These are phyloP conservation scores for Aspergillus melleus DNA, from an alignment of 2,329 filamentous ascomycete species.

Conservation along the genomic window DNA sequence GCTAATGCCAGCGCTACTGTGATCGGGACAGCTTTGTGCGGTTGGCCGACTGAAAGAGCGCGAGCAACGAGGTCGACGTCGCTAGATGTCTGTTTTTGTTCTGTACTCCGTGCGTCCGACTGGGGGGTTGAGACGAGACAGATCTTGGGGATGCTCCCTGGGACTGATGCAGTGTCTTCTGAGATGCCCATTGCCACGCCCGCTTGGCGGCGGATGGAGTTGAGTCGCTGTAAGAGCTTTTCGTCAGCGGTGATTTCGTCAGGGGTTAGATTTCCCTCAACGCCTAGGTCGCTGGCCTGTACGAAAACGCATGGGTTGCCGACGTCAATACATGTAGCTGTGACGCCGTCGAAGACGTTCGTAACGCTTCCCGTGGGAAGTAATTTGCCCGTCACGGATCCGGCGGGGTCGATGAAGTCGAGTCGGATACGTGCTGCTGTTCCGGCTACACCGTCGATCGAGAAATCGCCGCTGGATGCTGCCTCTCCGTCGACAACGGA, in stretches of 20 bases:
- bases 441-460: conserved; percentile 65
- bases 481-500: conserved; percentile 51
- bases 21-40: conserved; percentile 58
- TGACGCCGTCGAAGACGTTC: conserved; percentile 53
- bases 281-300: conserved; percentile 52
- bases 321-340: conserved; percentile 62
- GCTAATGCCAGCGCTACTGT: conserved; percentile 56
- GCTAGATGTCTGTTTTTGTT: conserved; percentile 3
- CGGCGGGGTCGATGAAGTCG: conserved; percentile 63
- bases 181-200: conserved; percentile 63
- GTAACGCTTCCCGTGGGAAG: conserved; percentile 60
- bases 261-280: conserved; percentile 48
- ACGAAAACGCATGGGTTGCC: conserved; percentile 67
- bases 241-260: conserved; percentile 52
- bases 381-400: conserved; percentile 62
- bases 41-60: conserved; percentile 58
- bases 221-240: conserved; percentile 48
- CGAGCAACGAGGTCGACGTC: conserved; percentile 46
- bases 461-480: conserved; percentile 54
- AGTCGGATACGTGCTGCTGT: conserved; percentile 58
- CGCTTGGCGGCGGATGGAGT: conserved; percentile 58
- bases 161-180: conserved; percentile 42
- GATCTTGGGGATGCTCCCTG: conserved; percentile 63
- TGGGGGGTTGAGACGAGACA: conserved; percentile 50
- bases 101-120: not conserved